Percentiles rank a stretch among this genome's conserved stretches.
Evolutionary conservation across 495 filamentous ascomycete species (phyloP).

Genomic region (Antarctomyces pellizariae): DNA sequence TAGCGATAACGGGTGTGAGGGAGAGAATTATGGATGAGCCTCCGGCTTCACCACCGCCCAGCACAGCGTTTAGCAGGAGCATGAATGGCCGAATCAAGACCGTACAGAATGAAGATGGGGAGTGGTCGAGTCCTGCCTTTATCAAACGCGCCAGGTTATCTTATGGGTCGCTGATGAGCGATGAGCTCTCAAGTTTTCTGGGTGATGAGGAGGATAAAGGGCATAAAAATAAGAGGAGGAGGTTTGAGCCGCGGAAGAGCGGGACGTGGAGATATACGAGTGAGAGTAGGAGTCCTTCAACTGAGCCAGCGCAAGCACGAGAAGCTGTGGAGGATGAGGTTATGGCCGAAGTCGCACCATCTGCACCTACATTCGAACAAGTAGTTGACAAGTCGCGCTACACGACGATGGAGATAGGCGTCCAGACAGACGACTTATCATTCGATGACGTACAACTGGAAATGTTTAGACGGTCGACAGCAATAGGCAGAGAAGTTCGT

Average conservation of each 20-base stretch:
- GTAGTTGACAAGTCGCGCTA: too few species aligned
- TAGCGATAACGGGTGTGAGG: too few species aligned
- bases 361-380: too few species aligned
- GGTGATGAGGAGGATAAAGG: conserved; percentile 42
- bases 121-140: conserved; percentile 60
- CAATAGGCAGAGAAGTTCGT: too few species aligned
- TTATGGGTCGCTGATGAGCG: conserved; percentile 29
- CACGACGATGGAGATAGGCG: too few species aligned
- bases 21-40: conserved; percentile 2
- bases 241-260: conserved; percentile 44
- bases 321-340: conserved; percentile 10
- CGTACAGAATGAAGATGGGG: conserved; percentile 7
- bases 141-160: conserved; percentile 37
- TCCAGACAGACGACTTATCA: too few species aligned
- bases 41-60: neutral
- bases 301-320: conserved; percentile 14
- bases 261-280: conserved; percentile 48
- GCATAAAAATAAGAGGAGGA: conserved; percentile 44
- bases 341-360: neutral
- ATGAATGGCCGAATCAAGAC: too few species aligned
- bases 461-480: too few species aligned
- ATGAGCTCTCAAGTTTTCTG: conserved; percentile 60
- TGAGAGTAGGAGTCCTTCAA: conserved; percentile 39
- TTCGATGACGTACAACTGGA: too few species aligned
- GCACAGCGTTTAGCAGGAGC: too few species aligned